These are phyloP conservation scores for Hibiscus trionum DNA, from an alignment of 345 rosid genomes.

Conservation along the genomic window DNA sequence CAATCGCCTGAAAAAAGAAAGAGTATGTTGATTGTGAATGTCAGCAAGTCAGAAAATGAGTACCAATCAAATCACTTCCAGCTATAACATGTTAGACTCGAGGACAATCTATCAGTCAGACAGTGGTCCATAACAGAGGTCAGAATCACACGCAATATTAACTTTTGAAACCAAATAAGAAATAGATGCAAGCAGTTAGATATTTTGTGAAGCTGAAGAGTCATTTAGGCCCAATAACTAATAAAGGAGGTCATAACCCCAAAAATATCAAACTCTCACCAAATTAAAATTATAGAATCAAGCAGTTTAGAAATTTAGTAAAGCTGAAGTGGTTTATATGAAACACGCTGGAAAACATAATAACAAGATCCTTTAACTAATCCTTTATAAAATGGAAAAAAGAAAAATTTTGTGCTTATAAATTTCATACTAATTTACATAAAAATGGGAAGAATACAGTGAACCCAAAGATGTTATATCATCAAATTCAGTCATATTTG, in stretches of 20 bases:
- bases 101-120: neutral
- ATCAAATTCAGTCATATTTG: neutral
- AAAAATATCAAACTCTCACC: neutral
- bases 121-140: neutral
- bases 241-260: neutral
- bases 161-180: neutral
- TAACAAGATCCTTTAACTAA: neutral
- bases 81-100: neutral
- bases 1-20: constrained; percentile 54
- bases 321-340: neutral
- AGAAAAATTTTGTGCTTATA: neutral
- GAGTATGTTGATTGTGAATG: neutral
- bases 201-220: neutral
- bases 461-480: neutral
- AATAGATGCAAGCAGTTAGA: neutral
- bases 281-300: neutral
- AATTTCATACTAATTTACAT: constrained; percentile 1
- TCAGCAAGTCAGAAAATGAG: constrained; percentile 4
- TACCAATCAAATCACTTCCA: constrained; percentile 1
- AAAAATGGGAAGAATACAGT: neutral
- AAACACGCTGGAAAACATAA: neutral
- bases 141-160: neutral
- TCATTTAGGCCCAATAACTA: neutral
- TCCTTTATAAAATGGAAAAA: neutral
- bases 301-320: neutral